A percentile compares a stretch with the other conserved stretches of the same genome.
Conservation (phyloP, 805 yeast species). For the Candida adriatica region DNA sequence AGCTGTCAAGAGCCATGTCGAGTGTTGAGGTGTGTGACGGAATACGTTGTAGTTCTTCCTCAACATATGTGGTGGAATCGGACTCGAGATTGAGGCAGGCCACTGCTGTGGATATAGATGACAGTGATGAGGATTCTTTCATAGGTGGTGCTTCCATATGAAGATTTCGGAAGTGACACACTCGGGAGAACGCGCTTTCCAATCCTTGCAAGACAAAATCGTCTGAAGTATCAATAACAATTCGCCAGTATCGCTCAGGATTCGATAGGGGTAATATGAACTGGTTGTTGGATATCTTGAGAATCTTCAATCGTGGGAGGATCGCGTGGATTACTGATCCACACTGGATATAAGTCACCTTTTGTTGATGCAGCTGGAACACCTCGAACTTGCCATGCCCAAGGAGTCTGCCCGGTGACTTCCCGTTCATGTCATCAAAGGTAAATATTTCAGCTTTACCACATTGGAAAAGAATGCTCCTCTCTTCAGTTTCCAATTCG, state of each 20-base stretch:
- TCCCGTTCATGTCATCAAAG: constrained; percentile 19
- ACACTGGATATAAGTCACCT: constrained; percentile 56
- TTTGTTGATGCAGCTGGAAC: constrained; percentile 50
- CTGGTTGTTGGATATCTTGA: constrained; percentile 40
- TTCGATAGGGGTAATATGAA: constrained; percentile 62
- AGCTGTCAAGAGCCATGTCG: constrained; percentile 19
- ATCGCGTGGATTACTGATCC: constrained; percentile 68
- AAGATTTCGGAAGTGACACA: constrained; percentile 38
- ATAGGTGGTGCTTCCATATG: constrained; percentile 9
- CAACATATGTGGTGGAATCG: constrained; percentile 35
- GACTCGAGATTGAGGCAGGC: constrained; percentile 29
- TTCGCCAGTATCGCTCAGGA: constrained; percentile 72
- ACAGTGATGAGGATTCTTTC: constrained; percentile 15
- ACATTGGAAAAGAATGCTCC: constrained; percentile 14
- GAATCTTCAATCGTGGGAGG: constrained; percentile 52
- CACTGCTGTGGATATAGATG: constrained; percentile 28
- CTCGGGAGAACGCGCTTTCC: constrained; percentile 23
- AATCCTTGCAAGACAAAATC: constrained; percentile 15
- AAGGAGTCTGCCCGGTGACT: constrained; percentile 37
- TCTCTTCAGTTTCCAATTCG: constrained; percentile 8
- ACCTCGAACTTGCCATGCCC: constrained; percentile 57
- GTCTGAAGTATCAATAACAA: constrained; percentile 27
- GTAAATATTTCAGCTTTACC: constrained; percentile 18
- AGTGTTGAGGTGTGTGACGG: constrained; percentile 17
- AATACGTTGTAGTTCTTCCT: constrained; percentile 13